Base-by-base conservation (phyloP, 2,329 filamentous ascomycete species). In the Coniochaeta sp. region DNA sequence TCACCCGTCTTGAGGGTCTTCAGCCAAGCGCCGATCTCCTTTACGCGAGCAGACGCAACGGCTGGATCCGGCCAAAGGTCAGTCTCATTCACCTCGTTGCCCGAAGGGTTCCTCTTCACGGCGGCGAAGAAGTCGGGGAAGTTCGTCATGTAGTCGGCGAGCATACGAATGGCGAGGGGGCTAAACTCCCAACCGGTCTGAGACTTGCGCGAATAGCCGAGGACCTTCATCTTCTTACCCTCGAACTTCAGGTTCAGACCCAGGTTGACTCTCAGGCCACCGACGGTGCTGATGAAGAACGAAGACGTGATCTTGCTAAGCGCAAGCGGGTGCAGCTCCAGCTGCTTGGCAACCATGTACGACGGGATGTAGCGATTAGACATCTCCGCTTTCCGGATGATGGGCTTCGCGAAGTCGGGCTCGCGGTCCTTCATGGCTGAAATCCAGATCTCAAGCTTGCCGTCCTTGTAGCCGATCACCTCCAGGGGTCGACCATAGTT, bases 211-310 rank as follows among this genome's bases (percentile, higher is more conserved):
- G 92, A 96, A 68, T 96, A 99, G 1, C 94, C 94, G 28, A 99
- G 73, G 6, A 99, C 94, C 72, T 99, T 99, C 60, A 91, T 79
- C 70, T 96, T 96, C 71, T 89, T 92, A 2, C 83, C 89, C 66
- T 99, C 94, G 54, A 99, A 99, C 67, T 99, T 99, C 58, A 99
- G 78, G 63, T 99, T 99, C 55, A 99, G 76, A 0, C 94, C 94
- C 22, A 99, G 74, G 61, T 99, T 99, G 56, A 96, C 78, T 60
- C 89, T 87, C 53, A 91, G 75, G 22, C 88, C 90, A 52, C 89
- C 89, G 4, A 92, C 83, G 16, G 71, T 80, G 52, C 83, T 82
- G 52, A 99, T 88, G 51, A 86, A 87, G 67, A 95, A 97, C 0
- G 92, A 91, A 1, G 94, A 95, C 0, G 94, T 97, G 61, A 99